phyloP scores from a whole-genome alignment of 1,284 basidiomycete genomes.

The Malassezia globosa region DNA sequence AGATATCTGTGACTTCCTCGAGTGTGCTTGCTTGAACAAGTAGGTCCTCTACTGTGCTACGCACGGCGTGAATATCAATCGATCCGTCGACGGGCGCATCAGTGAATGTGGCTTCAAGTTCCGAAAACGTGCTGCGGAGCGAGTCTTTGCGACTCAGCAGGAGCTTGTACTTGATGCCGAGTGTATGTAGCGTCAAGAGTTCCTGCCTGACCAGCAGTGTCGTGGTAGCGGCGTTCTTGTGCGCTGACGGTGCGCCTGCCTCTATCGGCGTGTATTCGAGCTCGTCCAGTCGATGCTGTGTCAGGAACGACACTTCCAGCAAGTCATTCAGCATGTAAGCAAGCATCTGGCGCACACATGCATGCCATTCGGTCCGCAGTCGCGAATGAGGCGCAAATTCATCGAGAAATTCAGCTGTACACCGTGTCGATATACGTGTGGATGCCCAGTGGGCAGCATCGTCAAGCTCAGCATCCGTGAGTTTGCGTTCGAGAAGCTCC shows the following conservation, averaged over 20 bases:
- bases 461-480: conserved; percentile 60
- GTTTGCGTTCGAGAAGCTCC: conserved; percentile 58
- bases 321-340: conserved; percentile 75
- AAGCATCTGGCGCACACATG: conserved; percentile 69
- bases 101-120: conserved; percentile 56
- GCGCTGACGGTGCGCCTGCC: conserved; percentile 16
- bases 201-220: conserved; percentile 36
- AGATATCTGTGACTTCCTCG: conserved; percentile 80
- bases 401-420: conserved; percentile 55
- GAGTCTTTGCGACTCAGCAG: conserved; percentile 36
- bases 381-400: conserved; percentile 55
- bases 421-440: conserved; percentile 60
- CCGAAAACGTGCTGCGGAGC: conserved; percentile 31
- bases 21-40: conserved; percentile 52
- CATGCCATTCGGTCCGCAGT: conserved; percentile 61
- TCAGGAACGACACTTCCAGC: conserved; percentile 86
- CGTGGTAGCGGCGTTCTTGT: conserved; percentile 19
- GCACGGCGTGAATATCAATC: conserved; percentile 3
- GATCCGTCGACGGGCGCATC: conserved; percentile 42
- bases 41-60: conserved; percentile 26
- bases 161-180: conserved; percentile 50
- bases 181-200: conserved; percentile 56
- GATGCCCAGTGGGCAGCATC: conserved; percentile 82
- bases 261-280: conserved; percentile 57
- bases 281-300: conserved; percentile 82